These are phyloP conservation scores for Lablab purpureus DNA, from an alignment of 306 rosid species.

Conservation along the genomic window DNA sequence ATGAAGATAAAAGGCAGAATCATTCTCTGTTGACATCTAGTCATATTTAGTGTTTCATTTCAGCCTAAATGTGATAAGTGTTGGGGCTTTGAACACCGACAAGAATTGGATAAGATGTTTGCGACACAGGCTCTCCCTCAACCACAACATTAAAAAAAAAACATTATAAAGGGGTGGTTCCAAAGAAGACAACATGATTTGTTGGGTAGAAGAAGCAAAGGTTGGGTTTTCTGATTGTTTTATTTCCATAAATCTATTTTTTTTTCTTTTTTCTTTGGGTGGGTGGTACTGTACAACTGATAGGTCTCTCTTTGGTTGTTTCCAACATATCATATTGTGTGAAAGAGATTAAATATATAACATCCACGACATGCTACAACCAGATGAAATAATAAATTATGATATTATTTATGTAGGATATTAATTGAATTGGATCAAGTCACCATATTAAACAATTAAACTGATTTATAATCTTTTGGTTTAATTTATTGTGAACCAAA, in stretches of 20 bases:
- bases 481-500: too few species aligned
- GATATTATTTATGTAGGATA: background rate
- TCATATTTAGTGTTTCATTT: too few species aligned
- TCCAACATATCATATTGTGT: background rate
- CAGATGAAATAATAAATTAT: background rate
- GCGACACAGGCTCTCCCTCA: background rate
- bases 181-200: conserved; percentile 25
- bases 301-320: background rate
- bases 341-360: background rate
- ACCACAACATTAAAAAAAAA: conserved; percentile 24
- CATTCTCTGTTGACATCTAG: too few species aligned
- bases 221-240: background rate
- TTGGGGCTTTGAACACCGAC: background rate
- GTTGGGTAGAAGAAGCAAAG: background rate
- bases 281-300: background rate
- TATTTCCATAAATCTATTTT: background rate
- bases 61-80: background rate
- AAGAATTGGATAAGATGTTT: background rate
- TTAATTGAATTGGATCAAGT: too few species aligned
- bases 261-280: conserved; percentile 2
- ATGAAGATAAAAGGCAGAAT: too few species aligned
- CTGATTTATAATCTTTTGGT: too few species aligned
- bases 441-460: too few species aligned
- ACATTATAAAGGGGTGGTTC: conserved; percentile 40
- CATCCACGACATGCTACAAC: background rate